Base-by-base conservation (phyloP, 805 yeast species). In the Monosporozyma unispora region DNA sequence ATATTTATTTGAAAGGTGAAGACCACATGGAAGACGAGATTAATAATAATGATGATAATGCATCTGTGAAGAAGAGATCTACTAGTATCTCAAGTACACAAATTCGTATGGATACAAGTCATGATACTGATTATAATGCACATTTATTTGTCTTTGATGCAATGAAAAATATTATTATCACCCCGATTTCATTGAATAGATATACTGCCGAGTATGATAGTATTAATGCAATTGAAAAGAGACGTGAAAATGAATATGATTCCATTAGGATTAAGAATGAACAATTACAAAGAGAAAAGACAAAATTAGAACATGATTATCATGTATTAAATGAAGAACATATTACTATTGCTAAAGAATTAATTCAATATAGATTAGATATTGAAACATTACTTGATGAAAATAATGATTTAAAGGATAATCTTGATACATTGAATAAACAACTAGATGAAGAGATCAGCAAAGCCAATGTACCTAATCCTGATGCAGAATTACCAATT, bases 71-170 rank as follows among this genome's bases (percentile, higher is more conserved):
- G 7, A 7, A n/a, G 21, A 35, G 14, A 14, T 23, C 52, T 45
- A 51, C 44, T 48, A 51, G 3, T 28, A 44, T 11, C n/a, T 41
- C 29, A 7, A 48, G 40, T 27, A 31, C 27, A 21, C 43, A 42
- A 25, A 33, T 44, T 18, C 27, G 23, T 18, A 44, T 39, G 27
- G 49, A 46, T 4, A 31, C 45, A 4, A 10, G 42, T 41, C 19
- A 57, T 2, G 67, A 60, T 31, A 65, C 61, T 9, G 46, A 70
- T 3, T 87, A 86, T 63, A 74, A 79, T 50, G 80, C 89, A 46
- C 83, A 87, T 61, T 79, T 79, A 46, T 77, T 91, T 57, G 95
- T 93, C 12, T 64, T 66, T 4, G 96, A 88, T 61, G 87, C 97
- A 0, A 80, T 85, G 77, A 53, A 51, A 21, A 74, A 75, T 23